Evolutionary conservation across 2,329 filamentous ascomycete genomes (phyloP).

Genomic region (Ascosphaera aggregata): DNA sequence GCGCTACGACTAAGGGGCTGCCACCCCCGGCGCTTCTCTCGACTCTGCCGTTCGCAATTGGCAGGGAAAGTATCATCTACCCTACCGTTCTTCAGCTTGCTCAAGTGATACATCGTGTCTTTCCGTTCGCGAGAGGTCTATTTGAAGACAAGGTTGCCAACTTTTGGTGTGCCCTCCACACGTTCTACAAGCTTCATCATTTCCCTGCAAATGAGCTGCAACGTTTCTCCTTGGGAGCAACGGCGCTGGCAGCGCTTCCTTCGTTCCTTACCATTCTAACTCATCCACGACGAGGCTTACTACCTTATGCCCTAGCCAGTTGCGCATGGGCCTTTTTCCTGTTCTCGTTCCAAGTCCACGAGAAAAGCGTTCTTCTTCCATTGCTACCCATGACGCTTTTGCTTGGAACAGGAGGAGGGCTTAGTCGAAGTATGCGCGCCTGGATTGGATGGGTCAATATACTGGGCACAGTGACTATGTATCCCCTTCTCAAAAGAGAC

Average conservation of each 20-base stretch:
- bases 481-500: slow-evolving; percentile 67
- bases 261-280: slow-evolving; percentile 61
- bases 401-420: slow-evolving; percentile 51
- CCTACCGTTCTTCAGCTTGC: slow-evolving; percentile 53
- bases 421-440: slow-evolving; percentile 51
- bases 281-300: slow-evolving; percentile 48
- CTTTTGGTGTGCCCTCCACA: slow-evolving; percentile 85
- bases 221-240: slow-evolving; percentile 48
- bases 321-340: slow-evolving; percentile 95
- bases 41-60: slow-evolving; percentile 32
- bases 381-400: slow-evolving; percentile 83
- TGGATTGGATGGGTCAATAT: slow-evolving; percentile 97
- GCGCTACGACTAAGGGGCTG: slow-evolving; percentile 36
- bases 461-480: slow-evolving; percentile 80
- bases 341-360: slow-evolving; percentile 94
- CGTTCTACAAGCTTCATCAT: slow-evolving; percentile 65
- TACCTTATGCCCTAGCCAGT: slow-evolving; percentile 59
- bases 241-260: slow-evolving; percentile 50
- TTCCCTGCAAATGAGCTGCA: slow-evolving; percentile 53
- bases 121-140: slow-evolving; percentile 82
- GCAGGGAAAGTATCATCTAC: slow-evolving; percentile 46
- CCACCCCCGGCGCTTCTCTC: slow-evolving; percentile 38
- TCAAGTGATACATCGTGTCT: slow-evolving; percentile 77
- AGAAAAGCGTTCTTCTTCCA: slow-evolving; percentile 87
- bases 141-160: slow-evolving; percentile 99